A percentile compares a stretch with the other conserved stretches of the same genome.
Conservation (phyloP, 192 early-diverging fungal genomes). For the Podochytrium sp. region DNA sequence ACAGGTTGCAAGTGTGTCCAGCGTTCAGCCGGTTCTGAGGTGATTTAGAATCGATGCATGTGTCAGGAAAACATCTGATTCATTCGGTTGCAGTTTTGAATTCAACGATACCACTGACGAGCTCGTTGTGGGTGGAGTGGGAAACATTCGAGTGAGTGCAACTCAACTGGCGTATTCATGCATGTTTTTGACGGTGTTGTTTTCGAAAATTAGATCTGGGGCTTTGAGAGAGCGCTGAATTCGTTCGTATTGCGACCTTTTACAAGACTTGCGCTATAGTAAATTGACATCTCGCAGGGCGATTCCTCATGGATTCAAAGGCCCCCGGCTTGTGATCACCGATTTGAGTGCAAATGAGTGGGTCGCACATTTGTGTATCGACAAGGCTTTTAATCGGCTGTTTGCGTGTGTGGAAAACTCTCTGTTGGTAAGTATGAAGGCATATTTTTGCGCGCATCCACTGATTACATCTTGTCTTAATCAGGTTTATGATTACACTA, state of each 20-base stretch:
- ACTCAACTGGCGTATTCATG: neutral
- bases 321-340: constrained; percentile 40
- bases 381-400: constrained; percentile 30
- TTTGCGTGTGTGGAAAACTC: constrained; percentile 50
- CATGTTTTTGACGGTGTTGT: neutral
- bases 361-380: constrained; percentile 42
- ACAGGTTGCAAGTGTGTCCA: constrained; percentile 39
- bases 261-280: neutral
- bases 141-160: constrained; percentile 43
- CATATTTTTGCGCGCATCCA: neutral
- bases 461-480: neutral
- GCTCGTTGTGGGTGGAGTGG: constrained; percentile 50
- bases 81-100: constrained; percentile 50
- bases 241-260: neutral
- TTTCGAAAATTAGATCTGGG: constrained; percentile 41
- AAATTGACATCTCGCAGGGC: too few relatives aligned
- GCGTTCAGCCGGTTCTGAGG: constrained; percentile 54
- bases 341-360: constrained; percentile 52
- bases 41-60: constrained; percentile 16
- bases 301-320: constrained; percentile 35
- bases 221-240: constrained; percentile 30
- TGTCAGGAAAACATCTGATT: too few relatives aligned
- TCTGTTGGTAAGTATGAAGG: constrained; percentile 36
- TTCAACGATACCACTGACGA: constrained; percentile 46
- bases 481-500: constrained; percentile 56